These are phyloP conservation scores for Miscanthus lutarioriparius DNA, from an alignment of 176 grass and related monocot genomes.

Conservation along the genomic window DNA sequence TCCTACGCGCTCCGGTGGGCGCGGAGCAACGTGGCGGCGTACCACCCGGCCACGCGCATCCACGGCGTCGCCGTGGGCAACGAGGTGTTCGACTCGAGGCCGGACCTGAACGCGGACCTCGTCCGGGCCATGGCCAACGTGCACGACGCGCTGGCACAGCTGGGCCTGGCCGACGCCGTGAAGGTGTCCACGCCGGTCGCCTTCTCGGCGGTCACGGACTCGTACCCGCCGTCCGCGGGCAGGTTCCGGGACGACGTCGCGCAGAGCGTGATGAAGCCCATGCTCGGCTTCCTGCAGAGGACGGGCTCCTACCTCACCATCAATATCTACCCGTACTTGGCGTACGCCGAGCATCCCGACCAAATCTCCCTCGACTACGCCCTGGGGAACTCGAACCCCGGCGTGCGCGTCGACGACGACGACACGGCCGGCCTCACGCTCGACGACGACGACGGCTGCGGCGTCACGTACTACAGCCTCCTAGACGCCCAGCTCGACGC, in stretches of 20 bases:
- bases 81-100: constrained; percentile 40
- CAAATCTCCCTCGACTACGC: constrained; percentile 52
- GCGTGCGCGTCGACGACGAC: constrained; percentile 8
- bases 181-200: constrained; percentile 53
- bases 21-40: constrained; percentile 39
- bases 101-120: background rate
- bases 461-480: constrained; percentile 53
- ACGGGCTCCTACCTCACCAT: constrained; percentile 50
- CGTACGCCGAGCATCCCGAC: constrained; percentile 28
- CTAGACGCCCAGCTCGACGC: constrained; percentile 68
- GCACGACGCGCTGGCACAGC: constrained; percentile 30
- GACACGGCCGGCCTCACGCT: constrained; percentile 9
- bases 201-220: constrained; percentile 25
- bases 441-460: background rate
- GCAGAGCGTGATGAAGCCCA: constrained; percentile 49
- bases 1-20: constrained; percentile 39
- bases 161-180: constrained; percentile 37
- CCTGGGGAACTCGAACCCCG: constrained; percentile 35
- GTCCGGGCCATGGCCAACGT: constrained; percentile 19
- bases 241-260: constrained; percentile 47
- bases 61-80: constrained; percentile 52
- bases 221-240: constrained; percentile 39
- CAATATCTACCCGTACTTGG: constrained; percentile 58
- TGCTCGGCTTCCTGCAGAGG: constrained; percentile 47
- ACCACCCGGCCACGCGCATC: constrained; percentile 52